Evolutionary conservation across 371 early-diverging fungal species (phyloP).

Genomic region (Mortierella sp.): DNA sequence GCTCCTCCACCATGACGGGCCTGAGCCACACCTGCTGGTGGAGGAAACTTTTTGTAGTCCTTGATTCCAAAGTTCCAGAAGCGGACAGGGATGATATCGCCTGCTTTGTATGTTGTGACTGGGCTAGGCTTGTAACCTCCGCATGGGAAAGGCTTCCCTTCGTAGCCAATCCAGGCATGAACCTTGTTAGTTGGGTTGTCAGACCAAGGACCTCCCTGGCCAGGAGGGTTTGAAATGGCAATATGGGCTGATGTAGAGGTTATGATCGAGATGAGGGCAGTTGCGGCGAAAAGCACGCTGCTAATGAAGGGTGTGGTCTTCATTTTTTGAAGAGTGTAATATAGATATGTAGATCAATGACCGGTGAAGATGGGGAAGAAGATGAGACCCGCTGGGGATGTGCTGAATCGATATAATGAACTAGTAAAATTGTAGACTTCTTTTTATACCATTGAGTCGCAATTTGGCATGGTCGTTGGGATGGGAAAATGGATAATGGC

Average conservation of each 20-base stretch:
- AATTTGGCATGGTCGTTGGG: background rate
- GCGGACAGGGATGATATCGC: conserved; percentile 43
- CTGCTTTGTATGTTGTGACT: conserved; percentile 43
- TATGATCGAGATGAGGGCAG: conserved; percentile 24
- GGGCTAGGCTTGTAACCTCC: conserved; percentile 48
- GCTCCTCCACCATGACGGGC: conserved; percentile 72
- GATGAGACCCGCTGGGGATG: background rate
- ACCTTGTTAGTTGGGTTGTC: conserved; percentile 18
- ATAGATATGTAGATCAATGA: background rate
- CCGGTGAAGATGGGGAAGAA: background rate
- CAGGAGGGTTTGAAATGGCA: conserved; percentile 47
- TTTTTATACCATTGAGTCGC: background rate
- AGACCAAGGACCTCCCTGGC: conserved; percentile 46
- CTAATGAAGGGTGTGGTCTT: conserved; percentile 24
- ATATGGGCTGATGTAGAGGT: conserved; percentile 37
- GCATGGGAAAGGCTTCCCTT: conserved; percentile 49
- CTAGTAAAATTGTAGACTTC: background rate
- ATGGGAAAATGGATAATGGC: background rate
- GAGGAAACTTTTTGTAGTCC: conserved; percentile 27
- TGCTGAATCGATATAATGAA: background rate
- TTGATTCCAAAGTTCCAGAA: conserved; percentile 45
- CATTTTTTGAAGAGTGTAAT: conserved; percentile 20
- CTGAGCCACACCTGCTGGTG: conserved; percentile 10
- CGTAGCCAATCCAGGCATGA: conserved; percentile 44
- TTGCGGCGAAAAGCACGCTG: conserved; percentile 23